Conservation (phyloP, 148 eudicot species). For the Rhododendron ovatum region DNA sequence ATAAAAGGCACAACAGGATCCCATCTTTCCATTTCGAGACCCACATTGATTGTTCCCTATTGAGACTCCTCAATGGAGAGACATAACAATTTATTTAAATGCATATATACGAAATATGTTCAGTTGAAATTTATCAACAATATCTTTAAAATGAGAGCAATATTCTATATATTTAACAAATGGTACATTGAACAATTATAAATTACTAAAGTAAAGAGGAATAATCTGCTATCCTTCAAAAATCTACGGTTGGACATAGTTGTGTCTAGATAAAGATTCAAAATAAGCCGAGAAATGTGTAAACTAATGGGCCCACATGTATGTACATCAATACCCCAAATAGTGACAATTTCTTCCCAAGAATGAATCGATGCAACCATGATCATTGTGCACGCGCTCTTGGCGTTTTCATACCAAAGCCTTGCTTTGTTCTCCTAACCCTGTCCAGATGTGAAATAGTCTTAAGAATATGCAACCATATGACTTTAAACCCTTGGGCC, state of each 20-base stretch:
- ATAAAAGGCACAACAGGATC: too few relatives aligned
- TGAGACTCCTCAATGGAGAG: too few relatives aligned
- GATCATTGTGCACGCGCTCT: slow-evolving; percentile 19
- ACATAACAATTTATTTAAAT: too few relatives aligned
- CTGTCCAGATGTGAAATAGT: slow-evolving; percentile 26
- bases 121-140: too few relatives aligned
- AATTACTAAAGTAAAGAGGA: too few relatives aligned
- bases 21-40: too few relatives aligned
- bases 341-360: neutral
- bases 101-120: too few relatives aligned
- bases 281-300: neutral
- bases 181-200: too few relatives aligned
- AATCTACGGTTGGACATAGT: neutral
- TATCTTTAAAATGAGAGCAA: too few relatives aligned
- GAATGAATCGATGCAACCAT: neutral
- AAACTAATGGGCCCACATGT: neutral
- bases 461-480: neutral
- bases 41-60: too few relatives aligned
- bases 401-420: slow-evolving; percentile 81
- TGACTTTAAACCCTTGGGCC: neutral
- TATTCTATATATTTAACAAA: too few relatives aligned
- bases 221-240: too few relatives aligned
- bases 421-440: slow-evolving; percentile 57
- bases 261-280: neutral
- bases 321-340: neutral